Base-by-base conservation (phyloP, 495 filamentous ascomycete genomes). In the Trichodelitschia bisporula region DNA sequence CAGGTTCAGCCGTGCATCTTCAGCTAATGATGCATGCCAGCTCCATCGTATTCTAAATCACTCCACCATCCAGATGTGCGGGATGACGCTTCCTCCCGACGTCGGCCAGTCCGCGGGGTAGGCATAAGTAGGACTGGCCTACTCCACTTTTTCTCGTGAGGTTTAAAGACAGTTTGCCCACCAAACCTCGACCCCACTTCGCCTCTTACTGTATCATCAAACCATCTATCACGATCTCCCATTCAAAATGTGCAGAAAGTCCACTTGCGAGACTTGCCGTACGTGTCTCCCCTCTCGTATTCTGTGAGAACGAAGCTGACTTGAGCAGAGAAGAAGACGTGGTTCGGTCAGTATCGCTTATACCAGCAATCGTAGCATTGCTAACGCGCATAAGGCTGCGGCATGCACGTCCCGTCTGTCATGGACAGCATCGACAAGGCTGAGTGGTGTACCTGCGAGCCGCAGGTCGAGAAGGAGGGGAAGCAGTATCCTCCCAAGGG, bases 381-480 rank as follows among this genome's bases (percentile, higher is more conserved):
- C n/a, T n/a, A n/a, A n/a, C n/a, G n/a, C n/a, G n/a, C n/a, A n/a
- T 50, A 38, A 39, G 51, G 49, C 26, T 53, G 49, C 37, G 47
- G 45, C 37, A 37, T 36, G 21, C 51, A 54, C 32, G 39, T 54
- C n/a, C 41, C 51, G 1, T 19, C 16, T 11, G 47, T 56, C 17
- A 57, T 69, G 39, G 35, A 53, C 21, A 24, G 35, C 1, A 51
- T 69, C 10, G 46, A 57, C 0, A 42, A 47, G 15, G 44, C 38
- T 2, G 37, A 58, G 12, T 48, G 50, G 26, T 69, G 56, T 45
- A 54, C 53, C 2, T 66, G 62, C 39, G 54, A 42, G 19, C 50
- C 50, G 18, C 46, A 51, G 36, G 40, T 53, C 29, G 47, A 51
- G 39, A 41, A 36, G 24, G 45, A 44, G 9, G 49, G 51, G 2